Evolutionary conservation across 495 filamentous ascomycete species (phyloP).

Genomic region (Neurospora sp.): DNA sequence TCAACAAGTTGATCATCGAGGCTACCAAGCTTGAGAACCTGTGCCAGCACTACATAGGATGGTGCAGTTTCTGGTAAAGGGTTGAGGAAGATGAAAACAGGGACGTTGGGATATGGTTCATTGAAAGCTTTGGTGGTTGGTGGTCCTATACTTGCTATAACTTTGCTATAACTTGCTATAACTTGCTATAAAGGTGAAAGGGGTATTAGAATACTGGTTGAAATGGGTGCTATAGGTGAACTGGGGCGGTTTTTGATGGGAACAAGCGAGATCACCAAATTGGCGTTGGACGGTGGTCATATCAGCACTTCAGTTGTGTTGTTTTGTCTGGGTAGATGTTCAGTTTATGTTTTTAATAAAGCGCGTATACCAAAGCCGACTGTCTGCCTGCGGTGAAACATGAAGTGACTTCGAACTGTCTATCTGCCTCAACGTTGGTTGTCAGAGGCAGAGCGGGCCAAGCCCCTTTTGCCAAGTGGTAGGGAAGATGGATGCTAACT

Average conservation of each 20-base stretch:
- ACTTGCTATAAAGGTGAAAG: neutral
- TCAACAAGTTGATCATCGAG: constrained; percentile 86
- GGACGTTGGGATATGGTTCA: neutral
- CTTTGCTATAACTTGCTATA: neutral
- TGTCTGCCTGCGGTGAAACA: neutral
- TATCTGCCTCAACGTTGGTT: neutral
- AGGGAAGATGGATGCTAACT: too few relatives aligned
- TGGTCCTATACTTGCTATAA: neutral
- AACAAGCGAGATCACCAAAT: neutral
- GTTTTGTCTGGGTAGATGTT: neutral
- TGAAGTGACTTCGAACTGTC: neutral
- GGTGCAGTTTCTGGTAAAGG: constrained; percentile 81
- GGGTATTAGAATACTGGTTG: neutral
- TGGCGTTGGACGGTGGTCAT: neutral
- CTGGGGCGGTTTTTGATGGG: neutral
- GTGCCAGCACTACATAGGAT: constrained; percentile 97
- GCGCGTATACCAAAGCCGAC: neutral
- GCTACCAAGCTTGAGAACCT: constrained; percentile 95
- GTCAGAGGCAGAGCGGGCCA: neutral
- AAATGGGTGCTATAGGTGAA: neutral
- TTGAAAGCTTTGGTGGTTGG: neutral
- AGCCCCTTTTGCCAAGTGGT: neutral
- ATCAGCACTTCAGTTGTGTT: neutral
- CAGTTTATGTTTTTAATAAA: neutral
- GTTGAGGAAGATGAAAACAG: neutral